These are phyloP conservation scores for Colletotrichum echinochloae DNA, from an alignment of 2,329 filamentous ascomycete genomes.

Conservation along the genomic window DNA sequence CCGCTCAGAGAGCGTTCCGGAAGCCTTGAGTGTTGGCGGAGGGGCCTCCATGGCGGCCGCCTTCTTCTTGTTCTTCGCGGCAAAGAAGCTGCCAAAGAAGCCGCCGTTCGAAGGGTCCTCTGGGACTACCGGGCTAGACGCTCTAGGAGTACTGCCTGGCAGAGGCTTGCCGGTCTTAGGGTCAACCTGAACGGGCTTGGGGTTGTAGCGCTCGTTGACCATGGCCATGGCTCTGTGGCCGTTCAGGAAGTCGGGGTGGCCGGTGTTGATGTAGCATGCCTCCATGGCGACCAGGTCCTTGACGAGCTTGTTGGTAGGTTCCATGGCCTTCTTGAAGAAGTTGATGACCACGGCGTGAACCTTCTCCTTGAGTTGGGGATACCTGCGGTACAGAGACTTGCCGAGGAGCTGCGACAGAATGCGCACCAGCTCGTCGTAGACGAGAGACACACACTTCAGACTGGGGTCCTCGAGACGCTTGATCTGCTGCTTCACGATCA, in stretches of 20 bases:
- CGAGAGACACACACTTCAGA: constrained; percentile 95
- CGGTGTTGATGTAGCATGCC: constrained; percentile 97
- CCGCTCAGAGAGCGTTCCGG: constrained; percentile 91
- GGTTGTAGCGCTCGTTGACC: constrained; percentile 90
- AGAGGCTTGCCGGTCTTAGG: constrained; percentile 98
- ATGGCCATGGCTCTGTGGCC: constrained; percentile 98
- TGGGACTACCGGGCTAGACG: constrained; percentile 78
- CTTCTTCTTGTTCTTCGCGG: constrained; percentile 99
- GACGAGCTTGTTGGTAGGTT: constrained; percentile 97
- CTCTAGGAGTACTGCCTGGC: constrained; percentile 75
- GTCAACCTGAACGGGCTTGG: constrained; percentile 94
- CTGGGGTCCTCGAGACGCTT: constrained; percentile 96
- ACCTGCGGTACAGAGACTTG: constrained; percentile 91
- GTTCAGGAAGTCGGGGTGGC: constrained; percentile 97
- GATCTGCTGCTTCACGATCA: constrained; percentile 99
- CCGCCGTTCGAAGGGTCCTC: constrained; percentile 72
- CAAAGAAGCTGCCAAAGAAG: constrained; percentile 99
- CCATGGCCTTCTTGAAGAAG: constrained; percentile 99
- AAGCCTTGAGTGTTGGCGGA: constrained; percentile 92
- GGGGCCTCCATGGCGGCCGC: constrained; percentile 99
- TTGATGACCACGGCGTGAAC: constrained; percentile 90
- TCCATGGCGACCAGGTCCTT: constrained; percentile 95
- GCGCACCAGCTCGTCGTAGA: constrained; percentile 96
- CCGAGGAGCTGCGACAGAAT: constrained; percentile 90
- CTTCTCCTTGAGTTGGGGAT: constrained; percentile 96